phyloP scores from a whole-genome alignment of 768 basidiomycete species.

The Hirschioporus abietinus region DNA sequence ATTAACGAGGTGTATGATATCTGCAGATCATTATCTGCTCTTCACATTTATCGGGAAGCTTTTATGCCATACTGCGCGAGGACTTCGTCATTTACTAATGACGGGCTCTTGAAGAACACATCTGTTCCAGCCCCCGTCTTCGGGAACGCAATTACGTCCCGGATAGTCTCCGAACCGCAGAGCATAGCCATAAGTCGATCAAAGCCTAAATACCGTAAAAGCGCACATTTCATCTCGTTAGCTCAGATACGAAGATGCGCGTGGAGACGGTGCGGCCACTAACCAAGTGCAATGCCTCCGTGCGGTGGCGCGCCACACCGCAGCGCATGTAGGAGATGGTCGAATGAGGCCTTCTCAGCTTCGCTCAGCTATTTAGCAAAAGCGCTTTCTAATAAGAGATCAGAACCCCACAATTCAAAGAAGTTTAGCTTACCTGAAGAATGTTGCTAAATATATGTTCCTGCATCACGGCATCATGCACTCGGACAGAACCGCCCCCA shows the following conservation, averaged over 20 bases:
- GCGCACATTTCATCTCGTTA: slow-evolving; percentile 5
- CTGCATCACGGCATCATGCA: slow-evolving; percentile 86
- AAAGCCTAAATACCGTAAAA: slow-evolving; percentile 52
- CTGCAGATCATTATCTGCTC: neutral
- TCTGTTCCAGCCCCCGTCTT: slow-evolving; percentile 84
- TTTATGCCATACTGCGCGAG: slow-evolving; percentile 63
- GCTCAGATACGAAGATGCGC: neutral
- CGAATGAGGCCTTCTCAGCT: slow-evolving; percentile 68
- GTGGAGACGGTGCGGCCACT: slow-evolving; percentile 16
- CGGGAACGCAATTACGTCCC: slow-evolving; percentile 96
- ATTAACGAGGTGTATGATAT: neutral
- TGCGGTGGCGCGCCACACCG: slow-evolving; percentile 91
- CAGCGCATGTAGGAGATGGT: slow-evolving; percentile 82
- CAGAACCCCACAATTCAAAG: slow-evolving; percentile 1
- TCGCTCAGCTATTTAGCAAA: slow-evolving; percentile 53
- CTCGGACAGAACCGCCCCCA: slow-evolving; percentile 88
- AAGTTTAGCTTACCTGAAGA: slow-evolving; percentile 56
- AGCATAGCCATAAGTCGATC: slow-evolving; percentile 91
- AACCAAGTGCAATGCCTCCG: slow-evolving; percentile 90
- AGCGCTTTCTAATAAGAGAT: neutral
- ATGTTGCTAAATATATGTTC: slow-evolving; percentile 73
- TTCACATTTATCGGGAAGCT: slow-evolving; percentile 13
- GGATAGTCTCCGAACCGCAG: slow-evolving; percentile 80
- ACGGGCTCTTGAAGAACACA: slow-evolving; percentile 85
- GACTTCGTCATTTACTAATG: slow-evolving; percentile 44